Conservation (phyloP, 176 grass and related monocot genomes). For the Musa acuminata region DNA sequence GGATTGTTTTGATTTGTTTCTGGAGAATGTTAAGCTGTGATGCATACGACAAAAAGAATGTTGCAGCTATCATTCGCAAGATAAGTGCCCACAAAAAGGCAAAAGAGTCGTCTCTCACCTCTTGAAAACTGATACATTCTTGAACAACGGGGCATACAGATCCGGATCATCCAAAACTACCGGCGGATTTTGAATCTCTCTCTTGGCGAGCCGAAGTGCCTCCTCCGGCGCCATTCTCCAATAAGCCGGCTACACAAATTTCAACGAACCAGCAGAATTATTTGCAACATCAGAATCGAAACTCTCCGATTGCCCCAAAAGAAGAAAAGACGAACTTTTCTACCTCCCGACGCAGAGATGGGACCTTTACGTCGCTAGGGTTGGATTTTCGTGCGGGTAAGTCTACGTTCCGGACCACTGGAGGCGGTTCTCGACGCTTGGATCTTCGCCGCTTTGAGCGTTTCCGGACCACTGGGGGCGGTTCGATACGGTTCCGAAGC, state of each 20-base stretch:
- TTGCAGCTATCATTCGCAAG: background rate
- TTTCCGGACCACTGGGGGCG: no score
- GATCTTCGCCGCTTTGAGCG: no score
- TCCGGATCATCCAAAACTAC: conserved; percentile 4
- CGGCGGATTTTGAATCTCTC: conserved; percentile 1
- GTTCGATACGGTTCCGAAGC: no score
- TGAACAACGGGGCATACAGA: background rate
- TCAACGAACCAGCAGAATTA: background rate
- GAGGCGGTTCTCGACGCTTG: no score
- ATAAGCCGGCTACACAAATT: background rate
- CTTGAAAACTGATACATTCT: conserved; percentile 14
- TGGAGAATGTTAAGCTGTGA: background rate
- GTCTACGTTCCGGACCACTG: no score
- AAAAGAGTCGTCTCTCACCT: background rate
- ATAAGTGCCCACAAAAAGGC: background rate
- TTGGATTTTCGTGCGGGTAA: background rate
- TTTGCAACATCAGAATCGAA: background rate
- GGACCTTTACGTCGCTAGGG: background rate
- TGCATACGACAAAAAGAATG: no score
- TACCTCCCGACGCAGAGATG: background rate
- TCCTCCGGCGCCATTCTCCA: conserved; percentile 10
- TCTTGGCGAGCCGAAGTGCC: conserved; percentile 10
- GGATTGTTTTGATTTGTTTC: background rate
- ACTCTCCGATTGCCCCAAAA: background rate
- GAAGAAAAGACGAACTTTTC: background rate